Conservation (phyloP, 805 yeast species). For the Ogataea corticis region DNA sequence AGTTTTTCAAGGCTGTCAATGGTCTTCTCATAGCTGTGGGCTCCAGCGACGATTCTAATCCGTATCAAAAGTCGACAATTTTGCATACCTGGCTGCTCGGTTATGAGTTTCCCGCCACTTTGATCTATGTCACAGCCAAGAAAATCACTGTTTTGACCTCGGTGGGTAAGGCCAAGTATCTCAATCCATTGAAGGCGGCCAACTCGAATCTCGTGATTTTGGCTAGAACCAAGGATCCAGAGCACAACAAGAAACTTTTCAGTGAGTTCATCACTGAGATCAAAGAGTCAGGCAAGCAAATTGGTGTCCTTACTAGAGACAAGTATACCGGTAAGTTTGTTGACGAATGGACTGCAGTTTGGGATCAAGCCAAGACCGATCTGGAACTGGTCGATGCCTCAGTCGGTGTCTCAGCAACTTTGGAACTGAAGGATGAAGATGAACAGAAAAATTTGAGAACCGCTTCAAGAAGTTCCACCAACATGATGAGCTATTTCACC, state of each 20-base stretch:
- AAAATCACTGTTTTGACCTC: constrained; percentile 71
- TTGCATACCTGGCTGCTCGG: constrained; percentile 91
- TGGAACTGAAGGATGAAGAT: constrained; percentile 77
- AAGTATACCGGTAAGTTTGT: constrained; percentile 81
- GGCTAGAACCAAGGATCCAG: constrained; percentile 79
- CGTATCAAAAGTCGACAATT: constrained; percentile 84
- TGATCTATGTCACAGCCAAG: constrained; percentile 60
- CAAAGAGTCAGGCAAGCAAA: constrained; percentile 39
- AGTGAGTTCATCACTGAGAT: constrained; percentile 53
- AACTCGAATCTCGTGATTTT: constrained; percentile 50
- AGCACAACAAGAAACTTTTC: constrained; percentile 69
- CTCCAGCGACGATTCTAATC: constrained; percentile 82
- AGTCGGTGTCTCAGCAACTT: constrained; percentile 50
- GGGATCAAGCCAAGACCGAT: constrained; percentile 36
- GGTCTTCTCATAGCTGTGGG: constrained; percentile 74
- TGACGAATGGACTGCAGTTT: constrained; percentile 67
- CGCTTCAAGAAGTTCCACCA: constrained; percentile 77
- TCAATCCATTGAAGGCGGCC: constrained; percentile 55
- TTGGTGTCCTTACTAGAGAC: constrained; percentile 78
- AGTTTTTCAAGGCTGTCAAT: constrained; percentile 43
- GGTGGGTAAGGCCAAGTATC: constrained; percentile 80
- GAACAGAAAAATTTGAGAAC: constrained; percentile 65
- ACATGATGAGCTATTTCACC: constrained; percentile 77
- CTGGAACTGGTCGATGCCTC: constrained; percentile 54
- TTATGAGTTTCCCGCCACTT: constrained; percentile 94